phyloP scores from a whole-genome alignment of 2,329 filamentous ascomycete genomes.

The Gnomoniopsis sp. region DNA sequence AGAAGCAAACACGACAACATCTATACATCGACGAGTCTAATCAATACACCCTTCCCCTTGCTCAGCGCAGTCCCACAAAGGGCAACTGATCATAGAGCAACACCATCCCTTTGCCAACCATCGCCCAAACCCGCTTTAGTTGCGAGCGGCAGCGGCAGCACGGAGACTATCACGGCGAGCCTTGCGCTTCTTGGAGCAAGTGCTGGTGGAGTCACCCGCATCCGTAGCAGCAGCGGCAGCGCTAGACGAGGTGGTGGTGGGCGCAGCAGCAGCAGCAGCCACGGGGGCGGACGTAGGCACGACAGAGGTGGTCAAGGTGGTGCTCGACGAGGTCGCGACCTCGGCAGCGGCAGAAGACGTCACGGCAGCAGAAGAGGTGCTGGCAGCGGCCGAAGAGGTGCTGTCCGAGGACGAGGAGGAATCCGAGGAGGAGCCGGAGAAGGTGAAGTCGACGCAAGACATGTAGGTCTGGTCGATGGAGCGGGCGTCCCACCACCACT shows the following conservation, averaged over 20 bases:
- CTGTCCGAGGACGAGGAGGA: neutral
- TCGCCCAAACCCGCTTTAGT: neutral
- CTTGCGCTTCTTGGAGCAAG: constrained; percentile 9
- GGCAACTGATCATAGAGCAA: too few species aligned
- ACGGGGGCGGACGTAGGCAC: neutral
- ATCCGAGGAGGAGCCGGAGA: constrained; percentile 5
- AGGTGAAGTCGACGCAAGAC: constrained; percentile 49
- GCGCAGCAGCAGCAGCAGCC: neutral
- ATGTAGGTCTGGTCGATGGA: constrained; percentile 49
- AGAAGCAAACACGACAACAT: constrained; percentile 1
- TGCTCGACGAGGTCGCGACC: neutral
- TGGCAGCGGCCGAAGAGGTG: neutral
- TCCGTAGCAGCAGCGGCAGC: neutral
- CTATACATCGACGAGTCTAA: neutral
- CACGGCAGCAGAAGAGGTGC: neutral
- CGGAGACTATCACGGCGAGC: constrained; percentile 4
- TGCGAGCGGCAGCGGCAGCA: neutral
- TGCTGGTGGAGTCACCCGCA: neutral
- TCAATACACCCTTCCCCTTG: neutral
- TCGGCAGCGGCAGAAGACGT: neutral
- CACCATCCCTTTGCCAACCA: neutral
- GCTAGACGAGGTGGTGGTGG: neutral
- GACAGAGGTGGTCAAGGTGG: constrained; percentile 13
- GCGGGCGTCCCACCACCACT: constrained; percentile 52
- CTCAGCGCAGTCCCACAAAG: neutral